Conservation (phyloP, 352 stramenopile species). For the Phytophthora podocarpi region DNA sequence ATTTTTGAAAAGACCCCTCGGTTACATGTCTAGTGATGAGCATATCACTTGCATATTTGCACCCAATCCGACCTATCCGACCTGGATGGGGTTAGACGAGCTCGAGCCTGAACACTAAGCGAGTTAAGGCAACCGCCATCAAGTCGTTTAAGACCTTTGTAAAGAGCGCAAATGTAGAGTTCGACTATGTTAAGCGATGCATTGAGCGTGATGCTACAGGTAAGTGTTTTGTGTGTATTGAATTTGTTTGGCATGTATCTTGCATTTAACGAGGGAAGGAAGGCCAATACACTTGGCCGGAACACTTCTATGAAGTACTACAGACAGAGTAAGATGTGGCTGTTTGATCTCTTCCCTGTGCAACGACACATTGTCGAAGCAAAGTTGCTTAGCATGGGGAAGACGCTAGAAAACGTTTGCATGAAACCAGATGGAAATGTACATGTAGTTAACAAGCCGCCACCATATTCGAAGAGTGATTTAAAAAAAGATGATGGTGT, state of each 20-base stretch:
- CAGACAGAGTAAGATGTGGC: no score
- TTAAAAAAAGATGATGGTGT: slow-evolving; percentile 1
- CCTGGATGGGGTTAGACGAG: slow-evolving; percentile 20
- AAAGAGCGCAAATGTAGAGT: slow-evolving; percentile 12
- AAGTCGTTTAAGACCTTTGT: slow-evolving; percentile 20
- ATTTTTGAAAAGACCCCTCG: no score
- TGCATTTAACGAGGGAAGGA: not conserved
- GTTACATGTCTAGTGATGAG: not conserved
- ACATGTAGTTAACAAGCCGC: not conserved
- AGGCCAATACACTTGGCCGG: no score
- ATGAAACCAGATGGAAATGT: not conserved
- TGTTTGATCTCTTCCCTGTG: no score
- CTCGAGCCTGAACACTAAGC: slow-evolving; percentile 22
- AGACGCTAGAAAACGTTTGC: no score
- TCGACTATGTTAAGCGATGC: slow-evolving; percentile 20
- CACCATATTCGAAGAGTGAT: not conserved
- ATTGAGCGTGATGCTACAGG: slow-evolving; percentile 14
- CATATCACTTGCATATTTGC: slow-evolving; percentile 33
- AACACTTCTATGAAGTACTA: no score
- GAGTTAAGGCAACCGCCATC: slow-evolving; percentile 5
- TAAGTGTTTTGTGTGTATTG: slow-evolving; percentile 13
- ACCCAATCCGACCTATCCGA: no score
- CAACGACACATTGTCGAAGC: no score
- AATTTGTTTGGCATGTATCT: slow-evolving; percentile 3
- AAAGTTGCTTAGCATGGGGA: no score